A percentile compares a stretch with the other conserved stretches of the same genome.
phyloP scores from a whole-genome alignment of 1,284 basidiomycete genomes.

The Leccinum fuscescens region DNA sequence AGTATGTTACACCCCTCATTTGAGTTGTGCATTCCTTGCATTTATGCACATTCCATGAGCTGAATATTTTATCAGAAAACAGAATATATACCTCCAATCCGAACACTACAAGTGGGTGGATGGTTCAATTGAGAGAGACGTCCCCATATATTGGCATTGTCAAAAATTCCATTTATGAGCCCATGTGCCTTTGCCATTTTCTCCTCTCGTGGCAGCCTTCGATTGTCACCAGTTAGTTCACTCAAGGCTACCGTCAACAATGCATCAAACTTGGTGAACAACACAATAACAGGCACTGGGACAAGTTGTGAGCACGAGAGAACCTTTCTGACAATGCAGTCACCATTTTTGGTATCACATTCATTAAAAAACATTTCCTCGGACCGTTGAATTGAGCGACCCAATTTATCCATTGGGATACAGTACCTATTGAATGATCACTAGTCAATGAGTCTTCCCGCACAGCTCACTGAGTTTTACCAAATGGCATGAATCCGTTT shows the following conservation, averaged over 20 bases:
- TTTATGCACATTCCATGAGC: too few relatives aligned
- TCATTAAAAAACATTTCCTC: neutral
- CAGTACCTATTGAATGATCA: neutral
- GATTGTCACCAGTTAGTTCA: neutral
- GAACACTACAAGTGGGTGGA: neutral
- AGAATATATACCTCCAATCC: neutral
- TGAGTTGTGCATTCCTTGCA: too few relatives aligned
- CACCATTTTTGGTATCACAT: neutral
- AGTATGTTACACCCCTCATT: too few relatives aligned
- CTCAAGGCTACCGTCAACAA: neutral
- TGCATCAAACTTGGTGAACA: neutral
- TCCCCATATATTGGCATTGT: neutral
- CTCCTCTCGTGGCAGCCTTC: neutral
- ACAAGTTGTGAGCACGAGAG: neutral
- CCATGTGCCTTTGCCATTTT: neutral
- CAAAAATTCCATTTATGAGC: neutral
- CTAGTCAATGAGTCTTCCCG: neutral
- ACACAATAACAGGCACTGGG: neutral
- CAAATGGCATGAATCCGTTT: too few relatives aligned
- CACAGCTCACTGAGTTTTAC: neutral
- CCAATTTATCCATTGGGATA: neutral
- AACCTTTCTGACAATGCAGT: neutral
- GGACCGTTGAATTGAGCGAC: neutral
- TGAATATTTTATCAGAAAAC: too few relatives aligned
- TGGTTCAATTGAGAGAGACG: neutral